Evolutionary conservation across 225 moss, liverwort and hornwort species (phyloP).

Genomic region (Straminergon stramineum): DNA sequence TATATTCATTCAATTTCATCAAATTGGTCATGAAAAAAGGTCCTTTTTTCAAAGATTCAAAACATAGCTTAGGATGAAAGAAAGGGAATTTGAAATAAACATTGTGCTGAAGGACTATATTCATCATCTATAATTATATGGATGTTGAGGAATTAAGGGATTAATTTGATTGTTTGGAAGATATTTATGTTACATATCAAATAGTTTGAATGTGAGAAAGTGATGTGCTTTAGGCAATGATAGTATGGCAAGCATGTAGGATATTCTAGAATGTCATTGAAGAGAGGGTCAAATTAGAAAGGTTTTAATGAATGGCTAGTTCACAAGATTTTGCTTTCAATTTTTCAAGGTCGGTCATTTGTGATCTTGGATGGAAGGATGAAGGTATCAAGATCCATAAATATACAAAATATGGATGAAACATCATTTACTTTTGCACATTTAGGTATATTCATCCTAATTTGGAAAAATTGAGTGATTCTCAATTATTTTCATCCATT

Average conservation of each 20-base stretch:
- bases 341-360: not conserved
- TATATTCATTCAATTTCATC: not conserved
- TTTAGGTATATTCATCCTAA: not conserved
- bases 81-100: not conserved
- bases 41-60: not conserved
- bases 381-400: not conserved
- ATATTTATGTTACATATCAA: not conserved
- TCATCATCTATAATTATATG: not conserved
- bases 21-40: too few relatives aligned
- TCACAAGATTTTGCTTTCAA: not conserved
- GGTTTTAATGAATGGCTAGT: not conserved
- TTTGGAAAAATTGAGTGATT: not conserved
- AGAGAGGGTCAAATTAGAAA: accelerated
- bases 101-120: not conserved
- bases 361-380: not conserved
- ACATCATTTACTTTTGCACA: too few relatives aligned
- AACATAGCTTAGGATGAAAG: not conserved
- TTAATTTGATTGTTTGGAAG: not conserved
- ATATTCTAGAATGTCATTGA: not conserved
- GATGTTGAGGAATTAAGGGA: not conserved
- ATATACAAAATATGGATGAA: not conserved
- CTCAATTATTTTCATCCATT: not conserved
- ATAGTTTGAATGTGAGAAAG: not conserved
- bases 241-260: not conserved
- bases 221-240: not conserved